A percentile compares a stretch with the other conserved stretches of the same genome.
These are phyloP conservation scores for Stachybotrys echinatus DNA, from an alignment of 2,329 filamentous ascomycete species.

Conservation along the genomic window DNA sequence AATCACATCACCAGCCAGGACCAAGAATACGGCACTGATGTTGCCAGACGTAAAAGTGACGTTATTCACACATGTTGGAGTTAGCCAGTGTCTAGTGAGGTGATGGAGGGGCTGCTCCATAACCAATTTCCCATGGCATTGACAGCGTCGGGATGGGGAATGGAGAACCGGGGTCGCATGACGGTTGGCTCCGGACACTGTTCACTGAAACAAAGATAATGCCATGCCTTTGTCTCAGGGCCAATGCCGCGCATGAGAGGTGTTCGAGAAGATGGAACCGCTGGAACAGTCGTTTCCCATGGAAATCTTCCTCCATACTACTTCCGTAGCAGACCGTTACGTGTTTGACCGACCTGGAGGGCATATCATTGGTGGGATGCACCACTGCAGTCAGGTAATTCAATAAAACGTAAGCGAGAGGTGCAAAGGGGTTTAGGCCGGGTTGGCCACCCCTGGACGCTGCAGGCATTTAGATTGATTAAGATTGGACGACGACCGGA, in stretches of 20 bases:
- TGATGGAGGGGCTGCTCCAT: background rate
- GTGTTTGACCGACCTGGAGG: no score
- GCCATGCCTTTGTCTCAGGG: background rate
- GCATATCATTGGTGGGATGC: background rate
- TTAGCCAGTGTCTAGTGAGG: background rate
- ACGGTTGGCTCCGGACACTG: background rate
- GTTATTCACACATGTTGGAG: background rate
- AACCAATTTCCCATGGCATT: background rate
- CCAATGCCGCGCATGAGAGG: background rate
- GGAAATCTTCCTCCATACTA: no score
- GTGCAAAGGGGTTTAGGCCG: background rate
- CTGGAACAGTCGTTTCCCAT: no score
- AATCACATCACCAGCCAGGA: no score
- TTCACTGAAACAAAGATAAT: background rate
- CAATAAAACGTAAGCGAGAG: background rate
- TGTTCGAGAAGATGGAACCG: no score
- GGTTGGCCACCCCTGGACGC: background rate
- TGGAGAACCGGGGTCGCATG: background rate
- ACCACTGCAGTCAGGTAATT: background rate
- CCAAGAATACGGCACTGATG: background rate
- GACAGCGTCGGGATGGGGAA: background rate
- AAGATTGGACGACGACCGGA: background rate
- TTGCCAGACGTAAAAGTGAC: background rate
- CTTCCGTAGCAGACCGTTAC: no score
- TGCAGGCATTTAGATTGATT: background rate